These are phyloP conservation scores for Artemisia tridentata DNA, from an alignment of 129 eudicot species.

Conservation along the genomic window DNA sequence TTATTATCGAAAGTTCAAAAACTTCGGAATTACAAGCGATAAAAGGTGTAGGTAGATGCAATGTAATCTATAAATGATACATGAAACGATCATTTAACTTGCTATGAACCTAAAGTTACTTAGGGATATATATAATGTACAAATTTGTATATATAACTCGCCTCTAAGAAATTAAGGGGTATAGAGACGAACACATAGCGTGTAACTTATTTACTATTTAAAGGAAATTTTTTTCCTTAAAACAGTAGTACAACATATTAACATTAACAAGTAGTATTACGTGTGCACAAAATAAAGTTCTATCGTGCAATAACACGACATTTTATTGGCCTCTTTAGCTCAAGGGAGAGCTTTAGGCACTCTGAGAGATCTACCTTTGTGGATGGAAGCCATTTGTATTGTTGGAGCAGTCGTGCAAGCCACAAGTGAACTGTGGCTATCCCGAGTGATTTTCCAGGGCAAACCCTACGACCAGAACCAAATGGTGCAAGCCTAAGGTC, in stretches of 20 bases:
- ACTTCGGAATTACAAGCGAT: too few relatives aligned
- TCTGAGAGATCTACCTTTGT: slow-evolving; percentile 69
- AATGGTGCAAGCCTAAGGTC: slow-evolving; percentile 87
- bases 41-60: background rate
- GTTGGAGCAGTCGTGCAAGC: slow-evolving; percentile 71
- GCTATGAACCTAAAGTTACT: slow-evolving; percentile 17
- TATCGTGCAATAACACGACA: slow-evolving; percentile 41
- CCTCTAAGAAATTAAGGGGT: background rate
- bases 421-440: slow-evolving; percentile 65
- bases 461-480: slow-evolving; percentile 82
- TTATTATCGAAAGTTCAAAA: too few relatives aligned
- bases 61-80: background rate
- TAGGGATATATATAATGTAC: slow-evolving; percentile 1
- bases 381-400: slow-evolving; percentile 51
- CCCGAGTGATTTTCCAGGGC: slow-evolving; percentile 78
- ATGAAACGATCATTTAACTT: slow-evolving; percentile 6
- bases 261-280: background rate
- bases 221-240: slow-evolving; percentile 9
- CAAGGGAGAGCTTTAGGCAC: slow-evolving; percentile 76
- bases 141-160: too few relatives aligned
- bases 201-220: slow-evolving; percentile 24
- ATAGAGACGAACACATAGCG: background rate
- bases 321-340: slow-evolving; percentile 59
- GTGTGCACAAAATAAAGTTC: background rate
- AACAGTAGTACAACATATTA: background rate